A percentile compares a stretch with the other conserved stretches of the same genome.
Conservation (phyloP, 495 filamentous ascomycete species). For the Trichocladium antarcticum region DNA sequence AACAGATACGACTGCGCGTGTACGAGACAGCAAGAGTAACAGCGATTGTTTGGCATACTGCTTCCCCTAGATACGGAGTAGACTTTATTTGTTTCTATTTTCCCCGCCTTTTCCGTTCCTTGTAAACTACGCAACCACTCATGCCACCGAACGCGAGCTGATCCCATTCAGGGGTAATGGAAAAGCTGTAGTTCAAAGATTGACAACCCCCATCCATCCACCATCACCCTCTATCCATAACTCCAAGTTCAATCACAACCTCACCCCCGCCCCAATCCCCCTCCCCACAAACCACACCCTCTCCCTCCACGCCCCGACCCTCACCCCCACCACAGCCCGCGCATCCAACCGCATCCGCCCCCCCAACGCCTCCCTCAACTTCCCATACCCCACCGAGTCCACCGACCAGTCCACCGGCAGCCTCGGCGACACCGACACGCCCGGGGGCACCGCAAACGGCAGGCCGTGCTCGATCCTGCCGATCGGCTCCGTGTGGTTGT, state of each 20-base stretch:
- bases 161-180: no score
- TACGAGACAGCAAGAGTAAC: no score
- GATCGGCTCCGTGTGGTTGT: slow-evolving; percentile 65
- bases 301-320: slow-evolving; percentile 61
- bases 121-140: no score
- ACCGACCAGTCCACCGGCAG: slow-evolving; percentile 73
- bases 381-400: slow-evolving; percentile 70
- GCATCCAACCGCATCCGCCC: slow-evolving; percentile 68
- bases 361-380: slow-evolving; percentile 71
- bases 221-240: no score
- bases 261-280: slow-evolving; percentile 64
- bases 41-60: no score
- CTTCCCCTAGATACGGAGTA: no score
- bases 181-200: no score
- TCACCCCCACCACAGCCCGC: slow-evolving; percentile 57
- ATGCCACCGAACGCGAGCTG: no score
- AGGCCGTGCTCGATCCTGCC: slow-evolving; percentile 63
- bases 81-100: no score
- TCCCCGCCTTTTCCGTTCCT: no score
- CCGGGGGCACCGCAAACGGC: slow-evolving; percentile 70
- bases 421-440: slow-evolving; percentile 53
- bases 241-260: slow-evolving; percentile 38
- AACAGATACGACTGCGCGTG: no score
- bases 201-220: no score
- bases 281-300: slow-evolving; percentile 56